Conservation (phyloP, 495 filamentous ascomycete species). For the Talaromyces wortmannii region DNA sequence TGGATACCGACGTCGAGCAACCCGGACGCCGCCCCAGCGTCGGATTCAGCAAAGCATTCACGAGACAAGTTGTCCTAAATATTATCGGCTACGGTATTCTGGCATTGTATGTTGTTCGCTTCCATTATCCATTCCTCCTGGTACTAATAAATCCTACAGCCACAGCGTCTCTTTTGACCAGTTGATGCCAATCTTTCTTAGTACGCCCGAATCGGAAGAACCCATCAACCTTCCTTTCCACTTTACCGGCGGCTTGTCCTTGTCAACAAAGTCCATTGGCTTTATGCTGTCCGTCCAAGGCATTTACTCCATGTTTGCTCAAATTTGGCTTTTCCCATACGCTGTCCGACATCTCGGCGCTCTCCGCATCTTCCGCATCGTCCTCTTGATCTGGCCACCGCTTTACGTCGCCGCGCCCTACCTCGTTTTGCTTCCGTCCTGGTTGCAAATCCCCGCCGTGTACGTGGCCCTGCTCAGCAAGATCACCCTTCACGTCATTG, state of each 20-base stretch:
- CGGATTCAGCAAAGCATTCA: slow-evolving; percentile 56
- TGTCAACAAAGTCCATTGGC: slow-evolving; percentile 76
- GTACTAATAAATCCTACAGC: slow-evolving; percentile 45
- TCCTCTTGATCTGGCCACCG: slow-evolving; percentile 76
- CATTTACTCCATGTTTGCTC: slow-evolving; percentile 78
- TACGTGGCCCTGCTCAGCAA: slow-evolving; percentile 77
- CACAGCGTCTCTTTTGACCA: slow-evolving; percentile 92
- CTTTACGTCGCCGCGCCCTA: slow-evolving; percentile 87
- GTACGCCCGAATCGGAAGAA: slow-evolving; percentile 54
- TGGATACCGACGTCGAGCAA: slow-evolving; percentile 39
- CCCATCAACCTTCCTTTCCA: slow-evolving; percentile 67
- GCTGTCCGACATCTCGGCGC: slow-evolving; percentile 65
- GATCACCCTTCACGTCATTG: slow-evolving; percentile 76
- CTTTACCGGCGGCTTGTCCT: slow-evolving; percentile 80
- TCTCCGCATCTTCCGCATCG: slow-evolving; percentile 70
- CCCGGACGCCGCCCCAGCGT: slow-evolving; percentile 19
- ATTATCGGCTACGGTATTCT: slow-evolving; percentile 89
- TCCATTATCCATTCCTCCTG: slow-evolving; percentile 1
- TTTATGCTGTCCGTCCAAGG: slow-evolving; percentile 84
- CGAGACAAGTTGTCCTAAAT: slow-evolving; percentile 69
- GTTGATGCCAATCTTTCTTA: slow-evolving; percentile 86
- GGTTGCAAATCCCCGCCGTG: slow-evolving; percentile 62
- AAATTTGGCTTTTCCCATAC: slow-evolving; percentile 74
- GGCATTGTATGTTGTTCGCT: slow-evolving; percentile 70
- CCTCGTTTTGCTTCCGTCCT: slow-evolving; percentile 70